These are phyloP conservation scores for Penicillium paneum DNA, from an alignment of 2,329 filamentous ascomycete genomes.

Conservation along the genomic window DNA sequence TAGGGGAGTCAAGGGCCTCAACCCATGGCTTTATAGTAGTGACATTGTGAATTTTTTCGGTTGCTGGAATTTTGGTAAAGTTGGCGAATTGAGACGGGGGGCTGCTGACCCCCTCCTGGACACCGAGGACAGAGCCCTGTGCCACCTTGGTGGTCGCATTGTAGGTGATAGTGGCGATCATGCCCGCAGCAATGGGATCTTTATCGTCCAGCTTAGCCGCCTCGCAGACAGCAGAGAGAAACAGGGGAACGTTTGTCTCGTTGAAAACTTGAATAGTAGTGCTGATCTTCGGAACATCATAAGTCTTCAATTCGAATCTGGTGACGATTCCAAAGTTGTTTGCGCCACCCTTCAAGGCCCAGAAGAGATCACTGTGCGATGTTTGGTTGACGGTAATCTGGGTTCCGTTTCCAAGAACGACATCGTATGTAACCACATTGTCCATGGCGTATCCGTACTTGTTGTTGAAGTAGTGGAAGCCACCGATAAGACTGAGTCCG, in stretches of 20 bases:
- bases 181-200: slow-evolving; percentile 30
- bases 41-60: slow-evolving; percentile 26
- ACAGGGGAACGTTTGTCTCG: slow-evolving; percentile 23
- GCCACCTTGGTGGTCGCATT: slow-evolving; percentile 25
- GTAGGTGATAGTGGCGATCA: slow-evolving; percentile 31
- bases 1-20: slow-evolving; percentile 26
- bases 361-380: slow-evolving; percentile 33
- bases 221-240: slow-evolving; percentile 29
- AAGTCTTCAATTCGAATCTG: slow-evolving; percentile 28
- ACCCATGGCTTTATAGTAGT: slow-evolving; percentile 30
- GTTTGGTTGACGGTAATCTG: slow-evolving; percentile 25
- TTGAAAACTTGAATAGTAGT: slow-evolving; percentile 35
- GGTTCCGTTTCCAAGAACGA: slow-evolving; percentile 32
- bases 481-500: slow-evolving; percentile 37
- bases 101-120: slow-evolving; percentile 34
- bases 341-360: slow-evolving; percentile 37
- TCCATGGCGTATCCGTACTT: slow-evolving; percentile 36
- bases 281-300: slow-evolving; percentile 24
- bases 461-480: slow-evolving; percentile 33
- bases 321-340: slow-evolving; percentile 38
- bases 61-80: slow-evolving; percentile 31
- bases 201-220: slow-evolving; percentile 22
- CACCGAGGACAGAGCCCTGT: slow-evolving; percentile 30
- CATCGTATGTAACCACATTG: slow-evolving; percentile 33
- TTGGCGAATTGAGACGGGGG: slow-evolving; percentile 35